A percentile compares a stretch with the other conserved stretches of the same genome.
phyloP scores from a whole-genome alignment of 2,329 filamentous ascomycete species.

The Pseudogymnoascus sp. region DNA sequence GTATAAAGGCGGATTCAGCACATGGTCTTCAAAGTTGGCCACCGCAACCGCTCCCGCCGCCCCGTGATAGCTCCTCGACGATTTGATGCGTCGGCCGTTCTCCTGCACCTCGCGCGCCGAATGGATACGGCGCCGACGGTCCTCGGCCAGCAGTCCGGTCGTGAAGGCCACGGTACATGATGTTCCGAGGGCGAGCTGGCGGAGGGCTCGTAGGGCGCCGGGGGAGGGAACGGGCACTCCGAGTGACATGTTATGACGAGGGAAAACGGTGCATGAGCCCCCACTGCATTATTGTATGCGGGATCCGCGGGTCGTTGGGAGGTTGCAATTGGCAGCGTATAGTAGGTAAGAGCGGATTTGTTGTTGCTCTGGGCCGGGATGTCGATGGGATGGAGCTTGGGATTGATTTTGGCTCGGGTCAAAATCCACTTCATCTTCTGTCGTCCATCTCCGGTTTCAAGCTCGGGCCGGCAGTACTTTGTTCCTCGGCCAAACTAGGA shows the following conservation, averaged over 20 bases:
- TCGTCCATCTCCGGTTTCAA: neutral
- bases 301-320: neutral
- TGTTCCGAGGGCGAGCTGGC: constrained; percentile 47
- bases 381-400: neutral
- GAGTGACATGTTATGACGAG: constrained; percentile 33
- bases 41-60: constrained; percentile 18
- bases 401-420: neutral
- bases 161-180: constrained; percentile 44
- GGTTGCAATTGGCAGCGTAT: neutral
- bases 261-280: neutral
- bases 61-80: constrained; percentile 32
- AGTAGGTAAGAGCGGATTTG: neutral
- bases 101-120: constrained; percentile 42
- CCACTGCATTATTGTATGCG: neutral
- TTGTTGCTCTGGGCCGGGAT: neutral
- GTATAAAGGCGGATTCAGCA: neutral
- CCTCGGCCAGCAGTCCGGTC: constrained; percentile 41
- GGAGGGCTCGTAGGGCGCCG: constrained; percentile 47
- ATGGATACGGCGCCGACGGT: constrained; percentile 47
- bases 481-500: neutral
- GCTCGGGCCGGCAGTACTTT: neutral
- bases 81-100: constrained; percentile 45
- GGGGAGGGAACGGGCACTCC: constrained; percentile 45
- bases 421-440: constrained; percentile 1
- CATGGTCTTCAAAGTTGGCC: constrained; percentile 18